A percentile compares a stretch with the other conserved stretches of the same genome.
phyloP scores from a whole-genome alignment of 805 yeast species.

The Candida ficus region DNA sequence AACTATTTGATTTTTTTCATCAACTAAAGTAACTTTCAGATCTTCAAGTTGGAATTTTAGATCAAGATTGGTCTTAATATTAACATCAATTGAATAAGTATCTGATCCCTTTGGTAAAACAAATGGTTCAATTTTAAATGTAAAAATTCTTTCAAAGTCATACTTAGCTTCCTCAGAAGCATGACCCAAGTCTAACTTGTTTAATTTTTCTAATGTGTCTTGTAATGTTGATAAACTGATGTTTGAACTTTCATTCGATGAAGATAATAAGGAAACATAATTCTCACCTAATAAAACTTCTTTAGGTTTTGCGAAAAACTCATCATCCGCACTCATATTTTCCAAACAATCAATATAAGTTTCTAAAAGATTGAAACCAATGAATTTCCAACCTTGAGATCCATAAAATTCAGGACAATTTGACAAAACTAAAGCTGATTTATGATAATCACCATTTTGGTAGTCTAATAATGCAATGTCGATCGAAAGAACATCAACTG shows the following conservation, averaged over 20 bases:
- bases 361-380: constrained; percentile 62
- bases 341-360: constrained; percentile 67
- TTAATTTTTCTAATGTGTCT: constrained; percentile 1
- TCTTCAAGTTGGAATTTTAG: constrained; percentile 21
- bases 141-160: constrained; percentile 10
- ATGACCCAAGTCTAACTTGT: background rate
- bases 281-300: constrained; percentile 5
- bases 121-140: constrained; percentile 3
- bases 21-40: constrained; percentile 21
- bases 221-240: background rate
- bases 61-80: constrained; percentile 5
- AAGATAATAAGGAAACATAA: constrained; percentile 10
- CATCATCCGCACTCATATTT: constrained; percentile 27
- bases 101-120: constrained; percentile 12
- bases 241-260: background rate
- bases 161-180: background rate
- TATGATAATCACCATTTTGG: constrained; percentile 48
- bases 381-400: constrained; percentile 66
- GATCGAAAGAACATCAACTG: constrained; percentile 68
- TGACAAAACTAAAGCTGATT: constrained; percentile 58
- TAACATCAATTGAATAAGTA: constrained; percentile 9
- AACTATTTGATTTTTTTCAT: constrained; percentile 7
- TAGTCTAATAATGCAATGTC: constrained; percentile 74
- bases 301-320: constrained; percentile 13
- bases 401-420: constrained; percentile 66